Percentiles rank a stretch among this genome's conserved stretches.
Evolutionary conservation across 2,329 filamentous ascomycete genomes (phyloP).

Genomic region (Ophiosphaerella narmari): DNA sequence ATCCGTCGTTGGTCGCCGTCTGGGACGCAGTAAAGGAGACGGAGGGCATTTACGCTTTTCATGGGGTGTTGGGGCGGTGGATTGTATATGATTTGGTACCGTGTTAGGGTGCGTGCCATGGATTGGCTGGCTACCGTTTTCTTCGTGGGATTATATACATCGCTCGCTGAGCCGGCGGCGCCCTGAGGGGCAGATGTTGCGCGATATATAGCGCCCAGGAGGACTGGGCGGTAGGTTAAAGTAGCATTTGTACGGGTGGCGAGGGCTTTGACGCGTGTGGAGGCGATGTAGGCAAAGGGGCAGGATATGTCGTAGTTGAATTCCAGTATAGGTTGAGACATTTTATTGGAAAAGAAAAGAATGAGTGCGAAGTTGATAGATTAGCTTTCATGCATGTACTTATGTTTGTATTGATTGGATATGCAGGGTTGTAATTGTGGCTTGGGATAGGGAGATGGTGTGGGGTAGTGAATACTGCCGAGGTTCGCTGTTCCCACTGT

Average conservation of each 20-base stretch:
- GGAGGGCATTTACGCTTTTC: constrained; percentile 40
- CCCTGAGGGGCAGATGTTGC: constrained; percentile 43
- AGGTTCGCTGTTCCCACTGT: too few relatives aligned
- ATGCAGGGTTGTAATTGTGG: too few relatives aligned
- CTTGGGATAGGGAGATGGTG: too few relatives aligned
- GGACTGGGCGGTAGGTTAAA: constrained; percentile 35
- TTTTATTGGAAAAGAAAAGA: constrained; percentile 1
- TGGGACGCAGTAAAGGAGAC: constrained; percentile 30
- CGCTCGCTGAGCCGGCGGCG: constrained; percentile 40
- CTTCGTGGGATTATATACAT: constrained; percentile 43
- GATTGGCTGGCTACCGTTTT: constrained; percentile 31
- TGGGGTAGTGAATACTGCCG: too few relatives aligned
- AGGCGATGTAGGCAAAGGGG: constrained; percentile 46
- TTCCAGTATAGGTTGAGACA: constrained; percentile 22
- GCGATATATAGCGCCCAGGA: constrained; percentile 44
- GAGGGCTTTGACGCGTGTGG: constrained; percentile 36
- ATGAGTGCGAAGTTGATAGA: too few relatives aligned
- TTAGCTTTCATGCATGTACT: too few relatives aligned
- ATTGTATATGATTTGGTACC: constrained; percentile 37
- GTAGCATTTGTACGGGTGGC: constrained; percentile 31
- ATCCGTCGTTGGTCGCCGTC: constrained; percentile 21
- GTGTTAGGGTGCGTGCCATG: constrained; percentile 37
- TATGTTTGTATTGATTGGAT: too few relatives aligned
- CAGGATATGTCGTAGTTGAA: constrained; percentile 45
- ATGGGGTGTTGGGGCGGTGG: constrained; percentile 38